Evolutionary conservation across 2,329 filamentous ascomycete genomes (phyloP), one percentile per base, ranked within the genome.

Genomic region (Fusarium sp.): DNA sequence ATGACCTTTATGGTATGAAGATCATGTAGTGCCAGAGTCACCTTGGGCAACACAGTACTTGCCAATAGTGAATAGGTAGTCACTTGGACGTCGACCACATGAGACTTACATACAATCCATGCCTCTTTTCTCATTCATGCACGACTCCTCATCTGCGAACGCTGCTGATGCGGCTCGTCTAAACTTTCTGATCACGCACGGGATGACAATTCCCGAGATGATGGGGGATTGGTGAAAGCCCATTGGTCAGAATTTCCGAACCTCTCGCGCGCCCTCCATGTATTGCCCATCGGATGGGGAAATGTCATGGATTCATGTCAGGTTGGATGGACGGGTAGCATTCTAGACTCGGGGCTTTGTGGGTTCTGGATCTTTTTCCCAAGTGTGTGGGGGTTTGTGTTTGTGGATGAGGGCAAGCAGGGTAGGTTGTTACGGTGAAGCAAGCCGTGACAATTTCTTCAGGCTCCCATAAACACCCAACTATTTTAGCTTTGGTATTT

Each of bases 201-300:
- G 35, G 25, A 9, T 38, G 15, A 20, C 15, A 20, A 50, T 35
- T 54, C 20, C 45, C 33, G 33, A 63, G 25, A 20, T 33, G 32
- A 25, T 27, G 20, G 12, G 30, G 30, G 14, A 30, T 40, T 56
- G 47, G 25, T 56, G 61, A 63, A 56, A 63, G 62, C 17, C 62
- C 15, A 64, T 64, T 64, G 50, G 62, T 17, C 62, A 64, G 7
- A 45, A 27, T 22, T 37, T 20, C 62, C 62, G 50, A 58, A 6
- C 35, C 15, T 14, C 25, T 7, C 35, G 8, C 15, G 20, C 33
- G 33, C 54, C 54, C 52, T 57, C 52, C 32, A 37, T 25, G 52
- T 37, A 35, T 37, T 56, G 12, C 30, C 9, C 38, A 56, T 43
- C 56, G 25, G 25, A 22, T 69, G 45, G 37, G 33, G 17, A 7